These are phyloP conservation scores for Echinochloa phyllopogon DNA, from an alignment of 176 grass and related monocot genomes.

Conservation along the genomic window DNA sequence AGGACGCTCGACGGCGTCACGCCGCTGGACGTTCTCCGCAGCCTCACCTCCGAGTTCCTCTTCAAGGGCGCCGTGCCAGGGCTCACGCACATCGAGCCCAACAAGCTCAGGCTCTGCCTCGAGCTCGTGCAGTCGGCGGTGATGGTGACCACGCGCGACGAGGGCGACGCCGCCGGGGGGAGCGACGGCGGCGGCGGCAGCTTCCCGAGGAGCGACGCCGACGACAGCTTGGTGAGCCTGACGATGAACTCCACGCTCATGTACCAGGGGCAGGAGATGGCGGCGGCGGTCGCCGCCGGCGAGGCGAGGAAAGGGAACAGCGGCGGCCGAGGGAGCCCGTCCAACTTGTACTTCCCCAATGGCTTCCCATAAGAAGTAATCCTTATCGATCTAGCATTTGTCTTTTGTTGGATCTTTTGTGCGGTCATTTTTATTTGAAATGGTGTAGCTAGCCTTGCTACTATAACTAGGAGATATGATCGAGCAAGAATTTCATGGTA, in stretches of 20 bases:
- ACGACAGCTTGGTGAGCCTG: constrained; percentile 86
- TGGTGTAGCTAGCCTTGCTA: background rate
- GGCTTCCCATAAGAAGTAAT: constrained; percentile 53
- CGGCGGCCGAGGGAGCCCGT: constrained; percentile 55
- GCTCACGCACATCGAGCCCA: constrained; percentile 89
- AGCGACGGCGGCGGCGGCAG: constrained; percentile 48
- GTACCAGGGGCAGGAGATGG: constrained; percentile 73
- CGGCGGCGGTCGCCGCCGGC: constrained; percentile 33
- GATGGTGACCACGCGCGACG: constrained; percentile 85
- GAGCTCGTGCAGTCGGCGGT: constrained; percentile 96
- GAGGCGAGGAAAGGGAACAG: constrained; percentile 56
- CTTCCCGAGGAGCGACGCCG: constrained; percentile 46
- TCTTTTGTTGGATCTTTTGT: background rate
- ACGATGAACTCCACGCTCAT: constrained; percentile 86
- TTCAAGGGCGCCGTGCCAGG: constrained; percentile 97
- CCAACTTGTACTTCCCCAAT: constrained; percentile 71
- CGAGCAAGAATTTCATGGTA: constrained; percentile 35
- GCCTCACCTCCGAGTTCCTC: constrained; percentile 98
- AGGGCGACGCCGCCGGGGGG: constrained; percentile 45
- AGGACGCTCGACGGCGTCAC: constrained; percentile 81
- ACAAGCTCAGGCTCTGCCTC: constrained; percentile 95
- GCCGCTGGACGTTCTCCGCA: constrained; percentile 84
- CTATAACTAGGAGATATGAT: constrained; percentile 17
- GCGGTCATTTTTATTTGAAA: background rate
- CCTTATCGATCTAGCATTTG: background rate